phyloP scores from a whole-genome alignment of 2,329 filamentous ascomycete genomes.

The Torrubiellomyces zombiae region DNA sequence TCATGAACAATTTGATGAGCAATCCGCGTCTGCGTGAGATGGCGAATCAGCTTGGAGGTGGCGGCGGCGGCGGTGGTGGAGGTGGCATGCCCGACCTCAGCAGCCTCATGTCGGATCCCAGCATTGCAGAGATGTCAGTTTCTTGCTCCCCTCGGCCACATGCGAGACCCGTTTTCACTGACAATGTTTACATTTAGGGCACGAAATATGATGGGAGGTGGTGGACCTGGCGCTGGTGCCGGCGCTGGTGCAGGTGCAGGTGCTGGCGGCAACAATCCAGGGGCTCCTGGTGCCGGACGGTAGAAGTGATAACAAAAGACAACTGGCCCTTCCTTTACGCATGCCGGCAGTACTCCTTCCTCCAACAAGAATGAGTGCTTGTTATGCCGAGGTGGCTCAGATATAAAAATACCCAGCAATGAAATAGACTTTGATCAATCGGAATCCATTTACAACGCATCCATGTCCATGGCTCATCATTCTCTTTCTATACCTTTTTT shows the following conservation, averaged over 20 bases:
- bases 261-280: constrained; percentile 7
- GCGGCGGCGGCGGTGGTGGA: no score
- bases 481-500: no score
- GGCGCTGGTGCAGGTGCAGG: constrained; percentile 11
- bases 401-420: no score
- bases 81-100: constrained; percentile 82
- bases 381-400: no score
- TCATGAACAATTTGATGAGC: constrained; percentile 83
- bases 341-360: no score
- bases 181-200: constrained; percentile 16
- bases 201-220: constrained; percentile 28
- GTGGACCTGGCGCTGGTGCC: constrained; percentile 11
- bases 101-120: constrained; percentile 80
- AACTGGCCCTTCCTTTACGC: no score
- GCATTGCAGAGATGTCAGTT: constrained; percentile 85
- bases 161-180: not conserved
- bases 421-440: no score
- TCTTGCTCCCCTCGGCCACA: not conserved
- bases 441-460: no score
- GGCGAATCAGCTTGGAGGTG: constrained; percentile 61
- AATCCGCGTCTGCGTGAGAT: constrained; percentile 81
- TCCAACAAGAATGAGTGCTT: no score
- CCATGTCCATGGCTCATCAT: no score
- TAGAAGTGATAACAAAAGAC: constrained; percentile 4
- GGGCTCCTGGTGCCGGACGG: no score